Evolutionary conservation across 2,329 filamentous ascomycete species (phyloP), one percentile per base, ranked within the genome.

Genomic region (Alternaria gansuensis): DNA sequence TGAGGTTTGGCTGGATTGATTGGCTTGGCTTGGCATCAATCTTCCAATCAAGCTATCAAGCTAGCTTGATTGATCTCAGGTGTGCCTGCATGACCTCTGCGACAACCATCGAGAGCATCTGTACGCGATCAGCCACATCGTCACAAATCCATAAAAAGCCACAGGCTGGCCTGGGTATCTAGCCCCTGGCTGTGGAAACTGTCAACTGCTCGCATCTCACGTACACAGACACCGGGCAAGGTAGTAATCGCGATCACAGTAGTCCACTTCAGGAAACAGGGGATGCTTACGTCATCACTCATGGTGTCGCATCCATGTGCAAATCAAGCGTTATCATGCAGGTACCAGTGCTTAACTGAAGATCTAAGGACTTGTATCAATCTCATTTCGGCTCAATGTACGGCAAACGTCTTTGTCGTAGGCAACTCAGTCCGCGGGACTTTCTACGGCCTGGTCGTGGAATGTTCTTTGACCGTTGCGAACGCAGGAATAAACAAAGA

Each of bases 31-130:
- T n/a, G n/a, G n/a, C n/a, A n/a, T n/a, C n/a, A n/a, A n/a, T n/a
- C n/a, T n/a, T n/a, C n/a, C n/a, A n/a, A n/a, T n/a, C n/a, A n/a
- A n/a, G n/a, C n/a, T n/a, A n/a, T n/a, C n/a, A n/a, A n/a, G n/a
- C n/a, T n/a, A n/a, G n/a, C n/a, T n/a, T n/a, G n/a, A n/a, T n/a
- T n/a, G n/a, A n/a, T n/a, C n/a, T n/a, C n/a, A n/a, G n/a, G n/a
- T n/a, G n/a, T n/a, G n/a, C 57, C 52, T 59, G 57, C 57, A 59
- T 51, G 39, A 37, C 36, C 21, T 55, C 33, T 51, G 39, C 50
- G 29, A 59, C 45, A 28, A 26, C 40, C 45, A 41, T 40, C 28
- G 34, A 26, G 23, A 31, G 33, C 26, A 51, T 39, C 14, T 55
- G 26, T 36, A 36, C 33, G n/a, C 39, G 51, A 48, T 10, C 13